These are phyloP conservation scores for Aegilops bicornis DNA, from an alignment of 176 grass and related monocot genomes.

Conservation along the genomic window DNA sequence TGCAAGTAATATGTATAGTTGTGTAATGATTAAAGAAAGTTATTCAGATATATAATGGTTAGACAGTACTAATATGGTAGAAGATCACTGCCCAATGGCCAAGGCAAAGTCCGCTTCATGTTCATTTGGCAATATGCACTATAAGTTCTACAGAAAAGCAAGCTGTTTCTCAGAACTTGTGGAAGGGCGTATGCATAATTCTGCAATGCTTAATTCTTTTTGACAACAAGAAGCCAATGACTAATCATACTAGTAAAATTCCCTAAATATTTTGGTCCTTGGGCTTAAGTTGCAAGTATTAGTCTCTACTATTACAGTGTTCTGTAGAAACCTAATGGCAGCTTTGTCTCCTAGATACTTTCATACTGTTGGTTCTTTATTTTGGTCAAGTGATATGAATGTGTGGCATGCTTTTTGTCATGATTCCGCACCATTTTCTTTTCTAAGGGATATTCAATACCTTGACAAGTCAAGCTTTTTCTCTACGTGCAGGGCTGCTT, in stretches of 20 bases:
- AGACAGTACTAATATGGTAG: not conserved
- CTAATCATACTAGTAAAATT: not conserved
- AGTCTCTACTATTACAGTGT: not conserved
- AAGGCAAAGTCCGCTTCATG: slow-evolving; percentile 3
- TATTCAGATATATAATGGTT: not conserved
- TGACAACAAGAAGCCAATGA: not conserved
- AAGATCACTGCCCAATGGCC: not conserved
- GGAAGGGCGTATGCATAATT: slow-evolving; percentile 3
- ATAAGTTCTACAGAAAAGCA: slow-evolving; percentile 4
- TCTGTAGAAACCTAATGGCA: not conserved
- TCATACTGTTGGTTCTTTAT: not conserved
- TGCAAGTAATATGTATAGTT: not conserved
- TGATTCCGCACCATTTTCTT: not conserved
- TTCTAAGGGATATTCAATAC: not conserved
- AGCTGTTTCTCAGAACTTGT: not conserved
- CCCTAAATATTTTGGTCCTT: not conserved
- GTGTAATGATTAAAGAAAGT: not conserved
- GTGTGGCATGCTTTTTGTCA: slow-evolving; percentile 2
- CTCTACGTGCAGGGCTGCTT: slow-evolving; percentile 68
- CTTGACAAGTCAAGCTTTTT: not conserved
- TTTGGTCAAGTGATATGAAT: slow-evolving; percentile 7
- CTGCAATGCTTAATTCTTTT: slow-evolving; percentile 4
- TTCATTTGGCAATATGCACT: slow-evolving; percentile 20
- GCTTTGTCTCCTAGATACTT: not conserved
- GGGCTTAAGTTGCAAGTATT: not conserved